Evolutionary conservation across 371 early-diverging fungal genomes (phyloP).

Genomic region (Rhizopus sp.): DNA sequence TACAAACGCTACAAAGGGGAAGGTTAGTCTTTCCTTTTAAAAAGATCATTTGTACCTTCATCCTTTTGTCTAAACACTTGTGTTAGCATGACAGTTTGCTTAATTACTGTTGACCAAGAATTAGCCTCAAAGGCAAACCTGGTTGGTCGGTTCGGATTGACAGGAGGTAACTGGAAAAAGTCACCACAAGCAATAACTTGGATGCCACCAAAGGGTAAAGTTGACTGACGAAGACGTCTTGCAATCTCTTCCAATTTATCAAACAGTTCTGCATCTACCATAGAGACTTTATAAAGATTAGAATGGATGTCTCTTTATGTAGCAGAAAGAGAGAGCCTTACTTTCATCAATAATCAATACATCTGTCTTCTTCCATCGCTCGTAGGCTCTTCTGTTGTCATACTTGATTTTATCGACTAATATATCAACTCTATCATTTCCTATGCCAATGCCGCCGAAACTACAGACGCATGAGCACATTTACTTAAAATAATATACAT

Average conservation of each 20-base stretch:
- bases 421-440: slow-evolving; percentile 46
- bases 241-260: slow-evolving; percentile 86
- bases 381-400: slow-evolving; percentile 35
- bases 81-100: slow-evolving; percentile 55
- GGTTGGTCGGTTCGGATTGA: slow-evolving; percentile 38
- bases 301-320: neutral
- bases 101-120: slow-evolving; percentile 62
- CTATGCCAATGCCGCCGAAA: slow-evolving; percentile 80
- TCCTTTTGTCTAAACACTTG: slow-evolving; percentile 68
- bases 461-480: slow-evolving; percentile 29
- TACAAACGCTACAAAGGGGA: slow-evolving; percentile 46
- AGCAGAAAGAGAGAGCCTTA: slow-evolving; percentile 30
- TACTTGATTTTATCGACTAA: slow-evolving; percentile 46
- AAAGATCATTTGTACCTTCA: slow-evolving; percentile 28
- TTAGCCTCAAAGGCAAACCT: slow-evolving; percentile 78
- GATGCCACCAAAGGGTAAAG: slow-evolving; percentile 88
- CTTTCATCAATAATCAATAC: slow-evolving; percentile 91
- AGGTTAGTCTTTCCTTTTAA: slow-evolving; percentile 5
- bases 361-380: slow-evolving; percentile 66
- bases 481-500: neutral
- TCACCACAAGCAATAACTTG: slow-evolving; percentile 91
- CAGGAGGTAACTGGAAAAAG: slow-evolving; percentile 96
- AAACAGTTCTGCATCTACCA: slow-evolving; percentile 86
- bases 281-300: slow-evolving; percentile 65
- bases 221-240: slow-evolving; percentile 34